Base-by-base conservation (phyloP, 495 filamentous ascomycete genomes). In the Echria macrotheca region DNA sequence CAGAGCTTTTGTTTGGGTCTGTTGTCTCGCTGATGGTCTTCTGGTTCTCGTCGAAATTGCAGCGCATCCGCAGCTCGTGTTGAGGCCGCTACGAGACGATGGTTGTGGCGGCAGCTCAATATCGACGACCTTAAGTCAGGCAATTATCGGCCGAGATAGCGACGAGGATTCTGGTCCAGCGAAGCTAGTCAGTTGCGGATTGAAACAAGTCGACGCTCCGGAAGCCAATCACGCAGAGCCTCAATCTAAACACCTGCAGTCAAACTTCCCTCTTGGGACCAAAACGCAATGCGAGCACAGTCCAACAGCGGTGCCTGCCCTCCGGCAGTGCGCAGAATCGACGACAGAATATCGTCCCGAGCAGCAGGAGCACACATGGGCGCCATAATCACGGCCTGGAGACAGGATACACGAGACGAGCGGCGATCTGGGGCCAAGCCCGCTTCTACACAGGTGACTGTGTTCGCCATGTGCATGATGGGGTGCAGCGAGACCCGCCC, bases 111-210 rank as follows among this genome's bases (percentile, higher is more conserved):
- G 60, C 50, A 56, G 15, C 21, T 33, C 55, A 56, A 60, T 56
- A 53, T 58, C 47, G 42, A 38, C 28, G 37, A 33, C 52, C 62
- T 60, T 63, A 65, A 37, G 37, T 55, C 57, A 48, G 53, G 28
- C 44, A 53, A 63, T 54, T 60, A 63, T 60, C 53, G 59, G 62
- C 62, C 62, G 59, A 65, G 57, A 60, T 55, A 65, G 57, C 54
- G 53, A 52, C 59, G 58, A 61, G 41, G 47, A 38, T 23, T 32
- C 40, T 47, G 46, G 52, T 45, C 45, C 36, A 47, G 43, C 26
- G 14, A 18, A 43, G 33, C 48, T 22, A 47, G 47, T 40, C 28
- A 31, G 38, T 41, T 41, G 28, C 23, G 44, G 49, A 55, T 62
- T 60, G 58, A 62, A 65, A 65, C 59, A 56, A 57, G 45, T 33